Percentiles rank a stretch among this genome's conserved stretches.
Conservation (phyloP, 2,329 filamentous ascomycete species). For the Sordariomycetes sp. region DNA sequence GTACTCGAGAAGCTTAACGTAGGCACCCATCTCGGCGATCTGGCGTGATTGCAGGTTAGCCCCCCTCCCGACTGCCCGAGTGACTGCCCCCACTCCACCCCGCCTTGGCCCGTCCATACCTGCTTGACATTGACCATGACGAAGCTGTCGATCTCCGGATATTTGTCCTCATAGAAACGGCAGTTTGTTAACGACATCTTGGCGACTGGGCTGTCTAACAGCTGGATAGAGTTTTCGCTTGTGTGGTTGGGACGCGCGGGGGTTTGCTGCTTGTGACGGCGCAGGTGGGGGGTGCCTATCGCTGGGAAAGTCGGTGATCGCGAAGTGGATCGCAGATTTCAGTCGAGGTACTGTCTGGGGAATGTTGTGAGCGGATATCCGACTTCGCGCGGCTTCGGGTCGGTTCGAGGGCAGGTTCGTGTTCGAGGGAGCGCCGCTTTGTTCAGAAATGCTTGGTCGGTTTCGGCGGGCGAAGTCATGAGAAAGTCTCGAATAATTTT, state of each 20-base stretch:
- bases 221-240: not conserved
- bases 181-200: conserved; percentile 93
- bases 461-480: not conserved
- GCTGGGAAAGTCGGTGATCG: not conserved
- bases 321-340: not conserved
- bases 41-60: conserved; percentile 19
- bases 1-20: conserved; percentile 98
- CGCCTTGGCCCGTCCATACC: conserved; percentile 23
- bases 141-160: conserved; percentile 72
- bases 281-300: not conserved
- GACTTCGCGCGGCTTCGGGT: not conserved
- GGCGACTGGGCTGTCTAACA: conserved; percentile 18
- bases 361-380: not conserved
- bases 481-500: conserved; percentile 4
- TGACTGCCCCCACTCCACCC: not conserved
- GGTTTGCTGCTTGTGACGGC: not conserved
- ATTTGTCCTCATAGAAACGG: conserved; percentile 97
- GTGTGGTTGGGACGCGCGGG: not conserved
- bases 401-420: not conserved
- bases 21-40: conserved; percentile 99
- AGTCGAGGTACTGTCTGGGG: not conserved
- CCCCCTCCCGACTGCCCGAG: not conserved
- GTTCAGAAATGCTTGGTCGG: not conserved
- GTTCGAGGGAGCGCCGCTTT: not conserved
- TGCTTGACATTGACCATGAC: conserved; percentile 99